Base-by-base conservation (phyloP, 768 basidiomycete species). In the Scleroderma bovista region DNA sequence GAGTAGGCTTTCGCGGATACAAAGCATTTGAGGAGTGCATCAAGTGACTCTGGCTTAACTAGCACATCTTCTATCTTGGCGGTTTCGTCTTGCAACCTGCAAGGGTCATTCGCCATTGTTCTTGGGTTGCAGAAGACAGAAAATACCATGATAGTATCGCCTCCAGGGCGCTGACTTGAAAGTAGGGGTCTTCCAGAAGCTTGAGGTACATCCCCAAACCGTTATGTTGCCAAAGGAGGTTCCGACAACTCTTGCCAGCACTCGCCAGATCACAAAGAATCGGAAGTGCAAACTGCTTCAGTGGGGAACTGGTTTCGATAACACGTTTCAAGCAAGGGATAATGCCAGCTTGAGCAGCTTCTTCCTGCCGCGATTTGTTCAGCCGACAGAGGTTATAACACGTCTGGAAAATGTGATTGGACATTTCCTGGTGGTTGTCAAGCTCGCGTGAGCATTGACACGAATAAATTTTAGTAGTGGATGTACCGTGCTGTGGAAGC, bases 281-380 rank as follows among this genome's bases (percentile, higher is more conserved):
- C 1, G 96, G 95, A 33, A 99, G 74, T 0, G 95, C 96, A 60
- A 99, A 97, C 60, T 99, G 94, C 67, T 93, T 95, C 61, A 98
- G 77, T 0, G 93, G 95, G 9, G 94, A 96, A 52, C 81, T 87
- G 6, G 83, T 85, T 61, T 85, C 81, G 56, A 96, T 91, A 47
- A 97, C 87, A 6, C 84, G 82, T 66, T 93, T 89, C 37, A 99
- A 77, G 57, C 88, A 81, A 3, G 96, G 94, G 22, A 99, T 84
- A 50, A 96, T 92, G 11, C 94, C 95, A 8, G 92, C 92, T 61
- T 93, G 87, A 2, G 94, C 95, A 12, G 96, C 93, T 66, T 98
- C 96, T 68, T 97, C 96, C 66, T 98, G 95, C 45, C 96, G 76
- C 2, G 83, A 80, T 69, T 96, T 96, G 70, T 94, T 94, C 52